These are phyloP conservation scores for Candida bentonensis DNA, from an alignment of 805 yeast species.

Conservation along the genomic window DNA sequence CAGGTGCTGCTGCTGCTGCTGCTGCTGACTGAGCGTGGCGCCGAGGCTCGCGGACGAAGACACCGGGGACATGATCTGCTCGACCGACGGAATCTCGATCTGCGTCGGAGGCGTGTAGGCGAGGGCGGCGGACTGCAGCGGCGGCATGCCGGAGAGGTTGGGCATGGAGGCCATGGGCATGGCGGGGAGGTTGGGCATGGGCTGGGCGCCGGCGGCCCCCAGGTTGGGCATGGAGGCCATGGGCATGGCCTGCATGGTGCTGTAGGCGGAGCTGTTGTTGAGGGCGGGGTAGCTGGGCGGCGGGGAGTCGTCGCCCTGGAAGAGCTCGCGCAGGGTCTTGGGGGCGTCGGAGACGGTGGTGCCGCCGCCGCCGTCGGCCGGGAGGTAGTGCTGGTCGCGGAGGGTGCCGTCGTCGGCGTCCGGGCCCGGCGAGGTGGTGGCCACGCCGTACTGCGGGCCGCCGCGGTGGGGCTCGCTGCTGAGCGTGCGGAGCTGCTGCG, in stretches of 20 bases:
- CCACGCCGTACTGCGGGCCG: too few relatives aligned
- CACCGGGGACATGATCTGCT: neutral
- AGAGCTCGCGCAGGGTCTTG: neutral
- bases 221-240: neutral
- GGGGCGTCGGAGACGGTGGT: neutral
- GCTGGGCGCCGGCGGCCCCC: neutral
- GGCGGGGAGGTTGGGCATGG: slow-evolving; percentile 15
- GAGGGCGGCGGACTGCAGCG: slow-evolving; percentile 12
- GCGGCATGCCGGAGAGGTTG: slow-evolving; percentile 4
- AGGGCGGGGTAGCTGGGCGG: neutral
- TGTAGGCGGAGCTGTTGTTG: neutral
- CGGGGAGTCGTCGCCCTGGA: too few relatives aligned
- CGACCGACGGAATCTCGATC: neutral
- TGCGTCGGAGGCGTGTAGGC: slow-evolving; percentile 1
- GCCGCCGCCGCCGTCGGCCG: neutral
- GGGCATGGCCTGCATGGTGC: slow-evolving; percentile 11
- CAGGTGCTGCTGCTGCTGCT: slow-evolving; percentile 7
- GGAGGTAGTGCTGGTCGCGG: neutral
- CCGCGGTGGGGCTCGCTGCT: too few relatives aligned
- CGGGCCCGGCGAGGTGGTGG: slow-evolving; percentile 4
- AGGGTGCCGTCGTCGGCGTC: neutral
- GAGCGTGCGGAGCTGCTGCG: too few relatives aligned
- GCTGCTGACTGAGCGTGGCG: slow-evolving; percentile 17
- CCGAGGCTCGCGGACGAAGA: too few relatives aligned
- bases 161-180: neutral